Evolutionary conservation across 2,329 filamentous ascomycete genomes (phyloP), one percentile per base, ranked within the genome.

Genomic region (Diaporthe eres): DNA sequence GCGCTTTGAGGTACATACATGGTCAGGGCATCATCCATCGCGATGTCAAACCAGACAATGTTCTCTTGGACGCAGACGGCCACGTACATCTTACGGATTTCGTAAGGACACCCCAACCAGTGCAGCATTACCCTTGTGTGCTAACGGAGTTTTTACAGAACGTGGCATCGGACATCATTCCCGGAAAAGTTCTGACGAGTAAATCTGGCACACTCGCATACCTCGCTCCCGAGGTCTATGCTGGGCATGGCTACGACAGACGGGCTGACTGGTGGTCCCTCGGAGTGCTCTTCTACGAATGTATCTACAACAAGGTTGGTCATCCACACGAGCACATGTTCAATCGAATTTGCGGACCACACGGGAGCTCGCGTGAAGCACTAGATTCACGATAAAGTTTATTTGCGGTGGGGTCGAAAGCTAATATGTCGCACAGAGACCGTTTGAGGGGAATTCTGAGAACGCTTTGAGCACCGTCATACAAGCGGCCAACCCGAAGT

Each of bases 241-340:
- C 93, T 78, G 96, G 96, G 67, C 93, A 92, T 77, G 97, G 97
- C 53, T 99, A 99, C 82, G 93, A 94, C 76, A 92, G 92, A 63
- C 94, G 97, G 80, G 96, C 97, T 57, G 97, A 99, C 83, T 99
- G 97, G 97, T 99, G 97, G 97, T 98, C 97, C 8, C 86, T 99
- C 31, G 97, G 97, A 67, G 97, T 99, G 61, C 90, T 98, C n/a
- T 98, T 98, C 84, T 99, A 98, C 84, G 97, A 99, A 85, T 98
- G 97, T 89, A 98, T 99, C 79, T 99, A 98, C 87, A 98, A 97
- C 87, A 98, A 97, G 93, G 95, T 95, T 85, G 71, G 88, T 82
- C 37, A 39, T 37, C 31, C 71, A 60, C 51, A 25, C 53, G 17
- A 71, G 71, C 49, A 65, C 25, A 34, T 55, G 60, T 39, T n/a